Percentiles rank a stretch among this genome's conserved stretches.
Evolutionary conservation across 2,329 filamentous ascomycete species (phyloP).

Genomic region (Xylogone sp.): DNA sequence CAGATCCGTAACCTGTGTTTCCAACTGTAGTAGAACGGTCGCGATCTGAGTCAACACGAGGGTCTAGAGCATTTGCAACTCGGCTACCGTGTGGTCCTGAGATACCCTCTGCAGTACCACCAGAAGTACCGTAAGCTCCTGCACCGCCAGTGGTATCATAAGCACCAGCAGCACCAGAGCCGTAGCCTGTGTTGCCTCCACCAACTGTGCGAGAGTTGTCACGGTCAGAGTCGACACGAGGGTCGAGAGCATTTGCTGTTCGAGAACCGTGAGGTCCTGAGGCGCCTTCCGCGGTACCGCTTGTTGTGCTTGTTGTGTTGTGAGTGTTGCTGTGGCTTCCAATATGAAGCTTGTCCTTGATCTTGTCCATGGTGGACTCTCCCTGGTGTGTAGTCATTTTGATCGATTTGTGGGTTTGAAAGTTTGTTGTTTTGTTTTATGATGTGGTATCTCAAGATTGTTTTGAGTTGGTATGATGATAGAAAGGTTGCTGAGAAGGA

Average conservation of each 20-base stretch:
- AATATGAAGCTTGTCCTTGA: conserved; percentile 35
- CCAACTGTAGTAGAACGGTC: conserved; percentile 49
- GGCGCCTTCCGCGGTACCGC: conserved; percentile 14
- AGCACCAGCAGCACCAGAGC: conserved; percentile 2
- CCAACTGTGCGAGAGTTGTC: conserved; percentile 3
- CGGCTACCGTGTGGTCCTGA: conserved; percentile 44
- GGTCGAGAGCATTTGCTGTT: conserved; percentile 34
- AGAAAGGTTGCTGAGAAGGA: background rate
- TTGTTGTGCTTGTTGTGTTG: conserved; percentile 15
- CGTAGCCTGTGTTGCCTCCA: background rate
- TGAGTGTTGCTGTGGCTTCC: conserved; percentile 44
- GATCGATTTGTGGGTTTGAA: conserved; percentile 1
- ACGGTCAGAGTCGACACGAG: conserved; percentile 27
- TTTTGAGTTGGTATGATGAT: background rate
- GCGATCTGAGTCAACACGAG: conserved; percentile 47
- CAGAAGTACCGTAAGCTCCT: conserved; percentile 3
- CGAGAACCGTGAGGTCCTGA: conserved; percentile 32
- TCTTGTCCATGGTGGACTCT: conserved; percentile 5
- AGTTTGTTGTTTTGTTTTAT: too few species aligned
- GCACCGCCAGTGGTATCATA: background rate
- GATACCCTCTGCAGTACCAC: conserved; percentile 29
- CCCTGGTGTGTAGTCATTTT: conserved; percentile 40
- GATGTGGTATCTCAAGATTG: background rate
- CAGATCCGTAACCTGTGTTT: conserved; percentile 2
- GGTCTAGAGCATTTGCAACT: conserved; percentile 48